Evolutionary conservation across 2,329 filamentous ascomycete genomes (phyloP).

Genomic region (Trichoderma aggressivum): DNA sequence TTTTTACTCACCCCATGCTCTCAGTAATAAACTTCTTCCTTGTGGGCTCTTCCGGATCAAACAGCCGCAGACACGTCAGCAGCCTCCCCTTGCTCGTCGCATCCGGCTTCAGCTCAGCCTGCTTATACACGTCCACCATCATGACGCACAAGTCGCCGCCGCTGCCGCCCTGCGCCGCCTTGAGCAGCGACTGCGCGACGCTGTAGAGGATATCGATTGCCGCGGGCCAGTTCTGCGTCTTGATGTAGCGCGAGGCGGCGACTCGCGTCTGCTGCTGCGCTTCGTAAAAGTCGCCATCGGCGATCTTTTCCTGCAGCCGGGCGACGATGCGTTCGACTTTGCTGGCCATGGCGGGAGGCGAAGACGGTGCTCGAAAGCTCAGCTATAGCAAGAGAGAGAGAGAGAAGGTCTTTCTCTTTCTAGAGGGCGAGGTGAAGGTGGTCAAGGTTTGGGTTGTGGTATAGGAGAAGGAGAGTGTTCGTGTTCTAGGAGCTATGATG

Average conservation of each 20-base stretch:
- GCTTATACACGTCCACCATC: conserved; percentile 85
- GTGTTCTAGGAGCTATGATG: conserved; percentile 3
- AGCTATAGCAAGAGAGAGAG: neutral
- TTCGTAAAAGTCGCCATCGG: conserved; percentile 93
- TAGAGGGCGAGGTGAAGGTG: neutral
- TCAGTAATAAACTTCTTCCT: conserved; percentile 90
- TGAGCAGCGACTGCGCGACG: conserved; percentile 80
- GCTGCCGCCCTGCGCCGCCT: conserved; percentile 89
- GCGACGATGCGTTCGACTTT: conserved; percentile 51
- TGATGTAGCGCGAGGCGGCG: conserved; percentile 89
- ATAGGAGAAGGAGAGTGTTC: neutral
- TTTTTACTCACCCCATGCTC: conserved; percentile 64
- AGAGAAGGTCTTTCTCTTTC: neutral
- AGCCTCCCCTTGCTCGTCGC: conserved; percentile 70
- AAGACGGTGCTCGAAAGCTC: neutral
- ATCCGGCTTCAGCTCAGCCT: conserved; percentile 76
- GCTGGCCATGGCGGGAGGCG: conserved; percentile 34
- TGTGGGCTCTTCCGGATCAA: conserved; percentile 79
- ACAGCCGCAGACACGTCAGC: conserved; percentile 74
- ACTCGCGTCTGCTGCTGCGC: conserved; percentile 97
- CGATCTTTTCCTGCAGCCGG: conserved; percentile 78
- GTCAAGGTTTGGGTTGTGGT: neutral
- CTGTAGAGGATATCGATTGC: conserved; percentile 83
- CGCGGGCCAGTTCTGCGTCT: conserved; percentile 76
- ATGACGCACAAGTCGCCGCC: conserved; percentile 87